Percentiles rank a stretch among this genome's conserved stretches.
These are phyloP conservation scores for Penicillium thymicola DNA, from an alignment of 2,329 filamentous ascomycete genomes.

Conservation along the genomic window DNA sequence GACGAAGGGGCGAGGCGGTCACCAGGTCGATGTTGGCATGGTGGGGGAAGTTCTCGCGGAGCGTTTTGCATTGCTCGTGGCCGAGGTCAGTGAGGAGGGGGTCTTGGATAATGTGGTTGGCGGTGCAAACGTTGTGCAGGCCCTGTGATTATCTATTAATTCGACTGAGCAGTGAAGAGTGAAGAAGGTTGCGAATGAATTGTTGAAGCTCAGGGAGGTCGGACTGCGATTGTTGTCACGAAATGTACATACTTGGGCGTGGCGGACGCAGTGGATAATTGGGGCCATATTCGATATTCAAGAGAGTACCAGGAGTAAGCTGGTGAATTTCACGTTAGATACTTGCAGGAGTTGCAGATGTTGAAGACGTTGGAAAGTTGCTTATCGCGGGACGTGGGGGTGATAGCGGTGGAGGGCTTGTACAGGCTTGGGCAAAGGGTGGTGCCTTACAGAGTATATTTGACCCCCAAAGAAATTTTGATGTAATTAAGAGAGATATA, in stretches of 20 bases:
- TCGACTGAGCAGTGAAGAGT: not conserved
- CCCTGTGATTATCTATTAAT: conserved; percentile 51
- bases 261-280: conserved; percentile 45
- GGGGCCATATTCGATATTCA: conserved; percentile 35
- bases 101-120: conserved; percentile 71
- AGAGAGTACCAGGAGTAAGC: not conserved
- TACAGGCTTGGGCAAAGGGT: not conserved
- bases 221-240: not conserved
- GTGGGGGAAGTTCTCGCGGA: conserved; percentile 62
- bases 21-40: conserved; percentile 66
- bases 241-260: conserved; percentile 42
- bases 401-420: not conserved
- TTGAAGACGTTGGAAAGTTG: conserved; percentile 2
- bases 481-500: not conserved
- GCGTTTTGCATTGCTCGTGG: conserved; percentile 65
- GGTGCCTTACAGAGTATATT: not conserved
- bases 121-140: conserved; percentile 71
- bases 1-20: conserved; percentile 73
- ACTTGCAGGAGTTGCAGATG: not conserved
- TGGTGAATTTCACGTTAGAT: not conserved
- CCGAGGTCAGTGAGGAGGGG: conserved; percentile 75
- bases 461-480: not conserved
- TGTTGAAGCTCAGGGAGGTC: not conserved
- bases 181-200: not conserved
- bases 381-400: conserved; percentile 25